Evolutionary conservation across 2,329 filamentous ascomycete species (phyloP), one percentile per base, ranked within the genome.

Genomic region (Colletotrichum cereale): DNA sequence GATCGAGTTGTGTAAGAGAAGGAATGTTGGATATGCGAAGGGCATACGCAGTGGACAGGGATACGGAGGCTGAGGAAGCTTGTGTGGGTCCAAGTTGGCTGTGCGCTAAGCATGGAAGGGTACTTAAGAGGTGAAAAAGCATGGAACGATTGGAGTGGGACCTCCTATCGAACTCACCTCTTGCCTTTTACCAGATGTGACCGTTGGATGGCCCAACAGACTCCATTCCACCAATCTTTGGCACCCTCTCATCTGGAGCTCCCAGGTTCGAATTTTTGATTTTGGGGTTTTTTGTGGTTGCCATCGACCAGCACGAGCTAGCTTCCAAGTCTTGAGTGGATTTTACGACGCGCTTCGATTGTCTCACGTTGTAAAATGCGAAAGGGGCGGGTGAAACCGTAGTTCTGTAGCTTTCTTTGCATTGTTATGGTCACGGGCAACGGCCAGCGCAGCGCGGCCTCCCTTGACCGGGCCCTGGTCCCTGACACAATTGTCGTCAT

Each of bases 111-210:
- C 2, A 10, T 16, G 7, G 11, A 4, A 12, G 26, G 29, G 44
- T 65, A 77, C 76, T 78, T 80, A 74, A 16, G 0, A 0, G 14
- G 4, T 1, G 42, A 38, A 34, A 14, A 0, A 1, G 2, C 0
- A 10, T 3, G 0, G 0, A 0, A 56, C 1, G 40, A 26, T 77
- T 84, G 86, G 87, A 88, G 87, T 88, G 87, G 85, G 86, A 89
- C 86, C 86, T 84, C 81, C 86, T 89, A 88, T 82, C 81, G 87
- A 89, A 90, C 86, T 86, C 86, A 88, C 87, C 87, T 88, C 87
- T 90, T 90, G 87, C 87, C 87, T 89, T 90, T 90, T 90, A 90
- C 88, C 88, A 90, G 88, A 90, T 88, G 88, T 89, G 87, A 86
- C 88, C 87, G 87, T 89, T 87, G 86, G 72, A 62, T 73, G 75